A percentile compares a stretch with the other conserved stretches of the same genome.
Conservation (phyloP, 495 filamentous ascomycete genomes). For the Trichoderma parareesei region DNA sequence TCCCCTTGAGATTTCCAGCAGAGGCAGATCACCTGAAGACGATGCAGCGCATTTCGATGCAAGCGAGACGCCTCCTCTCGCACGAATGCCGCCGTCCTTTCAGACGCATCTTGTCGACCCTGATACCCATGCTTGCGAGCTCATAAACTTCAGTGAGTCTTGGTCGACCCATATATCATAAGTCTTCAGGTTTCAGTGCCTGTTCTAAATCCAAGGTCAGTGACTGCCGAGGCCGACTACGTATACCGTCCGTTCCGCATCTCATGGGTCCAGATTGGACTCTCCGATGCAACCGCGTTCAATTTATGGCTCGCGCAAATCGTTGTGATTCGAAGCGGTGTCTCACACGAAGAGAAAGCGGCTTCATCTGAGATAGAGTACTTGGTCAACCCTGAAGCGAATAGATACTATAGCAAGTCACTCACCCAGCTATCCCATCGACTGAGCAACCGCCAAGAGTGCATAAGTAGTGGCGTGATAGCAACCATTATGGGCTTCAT, state of each 20-base stretch:
- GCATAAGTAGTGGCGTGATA: background rate
- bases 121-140: background rate
- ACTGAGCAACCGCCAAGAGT: background rate
- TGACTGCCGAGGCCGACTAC: background rate
- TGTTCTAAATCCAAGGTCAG: background rate
- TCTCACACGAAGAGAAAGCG: background rate
- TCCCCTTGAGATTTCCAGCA: background rate
- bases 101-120: background rate
- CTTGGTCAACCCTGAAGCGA: background rate
- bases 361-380: background rate
- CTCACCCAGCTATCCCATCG: background rate
- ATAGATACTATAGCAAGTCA: background rate
- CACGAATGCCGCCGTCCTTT: background rate
- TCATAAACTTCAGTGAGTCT: background rate
- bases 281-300: background rate
- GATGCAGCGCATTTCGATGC: background rate
- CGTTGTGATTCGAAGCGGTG: background rate
- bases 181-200: too few species aligned
- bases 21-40: background rate
- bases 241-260: conserved; percentile 1
- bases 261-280: background rate
- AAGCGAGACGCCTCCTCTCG: background rate
- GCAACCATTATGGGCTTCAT: conserved; percentile 3
- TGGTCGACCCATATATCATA: background rate
- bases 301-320: conserved; percentile 1